Evolutionary conservation across 1,284 basidiomycete species (phyloP).

Genomic region (Pseudozyma thailandica): DNA sequence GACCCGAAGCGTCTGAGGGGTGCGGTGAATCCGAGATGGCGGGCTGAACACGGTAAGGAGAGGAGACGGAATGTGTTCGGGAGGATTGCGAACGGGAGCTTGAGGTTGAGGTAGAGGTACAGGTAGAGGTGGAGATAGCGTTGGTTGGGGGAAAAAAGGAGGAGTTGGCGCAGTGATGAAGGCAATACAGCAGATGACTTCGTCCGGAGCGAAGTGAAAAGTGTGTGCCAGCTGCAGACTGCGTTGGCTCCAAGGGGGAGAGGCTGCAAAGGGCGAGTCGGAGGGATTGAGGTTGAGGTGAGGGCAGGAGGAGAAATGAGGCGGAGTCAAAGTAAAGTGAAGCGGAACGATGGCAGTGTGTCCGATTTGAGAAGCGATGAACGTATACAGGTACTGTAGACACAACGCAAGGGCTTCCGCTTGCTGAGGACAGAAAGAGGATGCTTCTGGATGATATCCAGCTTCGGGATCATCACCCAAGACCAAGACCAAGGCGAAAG

Average conservation of each 20-base stretch:
- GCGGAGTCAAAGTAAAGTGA: not conserved
- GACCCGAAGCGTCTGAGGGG: not conserved
- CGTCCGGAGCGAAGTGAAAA: not conserved
- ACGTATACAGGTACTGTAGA: not conserved
- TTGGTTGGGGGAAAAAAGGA: not conserved
- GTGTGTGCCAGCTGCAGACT: not conserved
- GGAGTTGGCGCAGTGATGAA: not conserved
- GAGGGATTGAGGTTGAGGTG: not conserved
- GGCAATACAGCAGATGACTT: not conserved
- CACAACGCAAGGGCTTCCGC: not conserved
- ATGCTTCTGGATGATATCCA: not conserved
- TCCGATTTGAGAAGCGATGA: not conserved
- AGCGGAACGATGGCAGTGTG: too few relatives aligned
- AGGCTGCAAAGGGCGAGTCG: not conserved
- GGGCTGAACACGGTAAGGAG: not conserved
- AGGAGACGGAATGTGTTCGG: not conserved
- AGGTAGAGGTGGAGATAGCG: not conserved
- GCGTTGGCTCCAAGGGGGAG: too few relatives aligned
- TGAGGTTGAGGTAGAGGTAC: conserved; percentile 1
- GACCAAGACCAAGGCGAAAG: not conserved
- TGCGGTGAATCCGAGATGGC: not conserved
- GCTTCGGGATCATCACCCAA: not conserved
- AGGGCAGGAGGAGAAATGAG: not conserved
- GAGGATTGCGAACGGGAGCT: not conserved
- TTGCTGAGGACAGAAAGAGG: not conserved